Percentiles rank a stretch among this genome's conserved stretches.
phyloP scores from a whole-genome alignment of 2,329 filamentous ascomycete species.

The Sphaerulina musiva region DNA sequence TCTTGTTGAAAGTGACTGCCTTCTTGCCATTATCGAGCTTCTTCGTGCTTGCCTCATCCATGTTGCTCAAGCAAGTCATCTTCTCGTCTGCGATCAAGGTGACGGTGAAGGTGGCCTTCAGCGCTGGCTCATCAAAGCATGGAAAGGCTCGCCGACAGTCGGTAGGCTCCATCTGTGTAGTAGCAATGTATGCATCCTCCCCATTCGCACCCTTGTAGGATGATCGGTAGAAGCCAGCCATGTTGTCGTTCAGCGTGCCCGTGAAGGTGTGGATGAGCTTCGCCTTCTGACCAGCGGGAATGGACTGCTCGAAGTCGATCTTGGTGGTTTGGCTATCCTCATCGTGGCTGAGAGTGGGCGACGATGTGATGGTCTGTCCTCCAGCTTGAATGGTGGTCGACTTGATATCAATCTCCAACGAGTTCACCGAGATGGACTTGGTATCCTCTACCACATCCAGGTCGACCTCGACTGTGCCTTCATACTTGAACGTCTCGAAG shows the following conservation, averaged over 20 bases:
- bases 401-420: conserved; percentile 77
- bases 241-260: conserved; percentile 80
- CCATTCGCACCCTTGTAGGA: conserved; percentile 83
- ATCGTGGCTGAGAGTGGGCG: conserved; percentile 64
- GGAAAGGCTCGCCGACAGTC: conserved; percentile 90
- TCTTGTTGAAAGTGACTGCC: conserved; percentile 85
- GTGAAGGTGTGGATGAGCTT: conserved; percentile 71
- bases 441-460: conserved; percentile 81
- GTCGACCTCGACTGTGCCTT: conserved; percentile 79
- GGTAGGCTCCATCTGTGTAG: conserved; percentile 93
- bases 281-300: conserved; percentile 70
- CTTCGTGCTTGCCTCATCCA: conserved; percentile 80
- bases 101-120: conserved; percentile 89
- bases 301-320: conserved; percentile 66
- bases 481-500: conserved; percentile 79
- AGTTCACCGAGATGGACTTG: conserved; percentile 79
- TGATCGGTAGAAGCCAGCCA: conserved; percentile 95
- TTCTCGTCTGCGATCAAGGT: conserved; percentile 86
- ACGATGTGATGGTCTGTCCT: conserved; percentile 53
- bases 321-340: conserved; percentile 74
- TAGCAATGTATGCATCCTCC: conserved; percentile 73
- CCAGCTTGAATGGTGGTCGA: conserved; percentile 60
- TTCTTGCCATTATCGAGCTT: conserved; percentile 62
- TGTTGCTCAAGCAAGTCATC: conserved; percentile 90
- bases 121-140: conserved; percentile 90